A percentile compares a stretch with the other conserved stretches of the same genome.
These are phyloP conservation scores for Papilionanthe hybrid DNA, from an alignment of 116 monocot species.

Conservation along the genomic window DNA sequence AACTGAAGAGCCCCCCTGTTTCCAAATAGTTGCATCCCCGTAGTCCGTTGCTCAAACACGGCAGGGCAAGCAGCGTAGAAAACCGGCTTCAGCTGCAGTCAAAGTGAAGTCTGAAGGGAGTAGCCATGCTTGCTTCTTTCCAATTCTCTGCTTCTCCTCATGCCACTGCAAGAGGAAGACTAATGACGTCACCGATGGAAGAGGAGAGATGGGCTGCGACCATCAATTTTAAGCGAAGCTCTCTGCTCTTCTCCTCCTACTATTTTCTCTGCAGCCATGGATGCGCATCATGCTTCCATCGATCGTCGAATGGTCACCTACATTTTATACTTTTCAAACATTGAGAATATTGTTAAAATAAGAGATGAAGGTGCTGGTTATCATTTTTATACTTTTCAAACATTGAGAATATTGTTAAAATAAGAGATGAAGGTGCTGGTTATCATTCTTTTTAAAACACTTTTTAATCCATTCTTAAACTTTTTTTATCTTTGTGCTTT, in stretches of 20 bases:
- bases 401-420: no score
- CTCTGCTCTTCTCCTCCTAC: not conserved
- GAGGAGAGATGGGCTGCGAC: not conserved
- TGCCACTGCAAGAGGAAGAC: not conserved
- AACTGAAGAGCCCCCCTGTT: no score
- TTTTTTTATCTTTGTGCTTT: no score
- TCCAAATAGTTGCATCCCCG: no score
- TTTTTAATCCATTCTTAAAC: no score
- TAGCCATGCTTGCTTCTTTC: not conserved
- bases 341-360: no score
- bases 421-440: no score
- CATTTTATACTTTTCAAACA: no score
- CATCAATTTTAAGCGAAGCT: not conserved
- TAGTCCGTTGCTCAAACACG: no score
- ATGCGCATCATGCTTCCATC: constrained; percentile 54
- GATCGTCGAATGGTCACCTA: constrained; percentile 44
- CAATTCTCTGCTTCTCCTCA: not conserved
- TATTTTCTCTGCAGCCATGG: constrained; percentile 17
- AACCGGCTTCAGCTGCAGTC: not conserved
- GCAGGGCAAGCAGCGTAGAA: not conserved
- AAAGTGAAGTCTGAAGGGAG: not conserved
- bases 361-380: no score
- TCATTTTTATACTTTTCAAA: no score
- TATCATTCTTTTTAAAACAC: no score
- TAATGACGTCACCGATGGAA: not conserved